Evolutionary conservation across 495 filamentous ascomycete species (phyloP), one percentile per base, ranked within the genome.

Genomic region (Evernia prunastri): DNA sequence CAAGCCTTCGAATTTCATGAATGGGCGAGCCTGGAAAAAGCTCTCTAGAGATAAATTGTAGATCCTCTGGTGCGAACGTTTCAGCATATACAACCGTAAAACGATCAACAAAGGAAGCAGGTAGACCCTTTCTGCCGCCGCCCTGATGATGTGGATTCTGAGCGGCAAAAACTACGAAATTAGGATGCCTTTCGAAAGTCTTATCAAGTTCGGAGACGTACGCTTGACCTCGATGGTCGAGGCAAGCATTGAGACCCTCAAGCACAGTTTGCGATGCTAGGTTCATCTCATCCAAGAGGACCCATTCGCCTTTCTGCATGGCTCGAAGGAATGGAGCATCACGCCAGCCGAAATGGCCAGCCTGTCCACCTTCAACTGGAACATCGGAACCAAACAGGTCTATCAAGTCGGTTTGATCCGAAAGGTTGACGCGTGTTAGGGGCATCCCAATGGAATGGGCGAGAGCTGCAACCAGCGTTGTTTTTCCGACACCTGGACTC

Each of bases 121-220:
- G 95, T 61, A 99, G 77, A 15, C 95, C 95, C 77, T 99, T 99
- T 70, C 95, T 83, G 8, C 95, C 95, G 54, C 92, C 92, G 60
- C 95, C 95, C 73, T 97, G 95, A 71, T 95, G 90, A 76, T 97
- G 93, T 23, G 95, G 95, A 69, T 99, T 99, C 72, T 99, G 95
- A 0, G 95, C 91, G 25, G 95, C 95, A 71, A 99, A 99, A 8
- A 97, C 83, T 54, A 87, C 85, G 71, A 97, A 97, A 61, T 95
- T 77, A 0, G 90, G 87, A 73, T 97, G 92, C 29, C 89, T 83
- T 68, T 86, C 87, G 75, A 99, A 99, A 11, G 87, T 91, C 63
- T 92, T 92, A 68, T 96, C 92, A 13, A 99, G 81, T 70, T 99
- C 95, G 0, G 95, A 86, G 65, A 99, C 87, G 67, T 96, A 99